Percentiles rank a stretch among this genome's conserved stretches.
Conservation (phyloP, 192 early-diverging fungal species). For the Podila epigama region DNA sequence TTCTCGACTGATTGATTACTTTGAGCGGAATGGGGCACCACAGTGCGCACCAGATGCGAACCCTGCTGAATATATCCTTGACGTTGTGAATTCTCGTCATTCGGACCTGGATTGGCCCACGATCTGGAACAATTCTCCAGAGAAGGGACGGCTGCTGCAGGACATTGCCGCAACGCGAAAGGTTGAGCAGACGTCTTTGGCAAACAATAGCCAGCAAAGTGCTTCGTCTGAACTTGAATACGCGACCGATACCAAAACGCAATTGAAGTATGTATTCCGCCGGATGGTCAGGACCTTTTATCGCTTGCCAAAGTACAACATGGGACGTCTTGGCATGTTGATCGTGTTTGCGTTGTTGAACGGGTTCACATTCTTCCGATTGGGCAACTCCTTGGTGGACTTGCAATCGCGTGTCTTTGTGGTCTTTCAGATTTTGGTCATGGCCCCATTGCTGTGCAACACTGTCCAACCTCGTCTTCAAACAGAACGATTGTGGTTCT, state of each 20-base stretch:
- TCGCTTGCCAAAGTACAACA: conserved; percentile 76
- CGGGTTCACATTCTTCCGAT: conserved; percentile 77
- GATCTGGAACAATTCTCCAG: conserved; percentile 66
- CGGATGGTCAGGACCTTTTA: conserved; percentile 75
- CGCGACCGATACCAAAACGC: conserved; percentile 52
- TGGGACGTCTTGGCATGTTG: conserved; percentile 65
- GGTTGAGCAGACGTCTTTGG: not conserved
- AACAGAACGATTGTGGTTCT: conserved; percentile 69
- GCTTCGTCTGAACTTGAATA: conserved; percentile 50
- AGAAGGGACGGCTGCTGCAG: conserved; percentile 45
- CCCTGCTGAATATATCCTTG: conserved; percentile 89
- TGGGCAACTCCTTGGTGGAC: conserved; percentile 59
- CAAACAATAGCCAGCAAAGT: not conserved
- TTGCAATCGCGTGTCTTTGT: conserved; percentile 73
- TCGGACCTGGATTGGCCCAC: conserved; percentile 73
- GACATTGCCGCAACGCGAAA: conserved; percentile 63
- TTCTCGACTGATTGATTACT: conserved; percentile 69
- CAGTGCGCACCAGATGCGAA: conserved; percentile 72
- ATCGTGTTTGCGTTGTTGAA: conserved; percentile 64
- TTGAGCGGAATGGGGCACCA: conserved; percentile 74
- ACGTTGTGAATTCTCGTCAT: conserved; percentile 74
- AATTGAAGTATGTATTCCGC: conserved; percentile 62
- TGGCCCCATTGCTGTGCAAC: conserved; percentile 72
- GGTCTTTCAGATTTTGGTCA: conserved; percentile 69
- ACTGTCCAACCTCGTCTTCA: conserved; percentile 70